phyloP scores from a whole-genome alignment of 2,329 filamentous ascomycete genomes.

The Aspergillus vadensis region DNA sequence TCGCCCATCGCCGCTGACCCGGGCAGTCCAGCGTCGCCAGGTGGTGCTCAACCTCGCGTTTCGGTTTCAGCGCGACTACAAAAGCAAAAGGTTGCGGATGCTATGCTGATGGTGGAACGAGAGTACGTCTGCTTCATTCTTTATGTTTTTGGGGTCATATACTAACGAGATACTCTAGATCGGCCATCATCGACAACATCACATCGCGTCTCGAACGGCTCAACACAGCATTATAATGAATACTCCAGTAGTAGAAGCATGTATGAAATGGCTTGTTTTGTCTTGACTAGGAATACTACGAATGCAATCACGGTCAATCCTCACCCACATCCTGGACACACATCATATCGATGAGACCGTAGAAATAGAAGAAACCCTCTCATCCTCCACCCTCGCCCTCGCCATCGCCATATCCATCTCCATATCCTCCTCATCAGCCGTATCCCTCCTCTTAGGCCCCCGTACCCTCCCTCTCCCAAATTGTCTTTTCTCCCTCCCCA shows the following conservation, averaged over 20 bases:
- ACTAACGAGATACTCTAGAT: slow-evolving; percentile 27
- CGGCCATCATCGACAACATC: slow-evolving; percentile 48
- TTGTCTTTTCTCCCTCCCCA: background rate
- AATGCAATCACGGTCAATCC: too few species aligned
- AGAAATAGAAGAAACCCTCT: too few species aligned
- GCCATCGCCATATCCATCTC: background rate
- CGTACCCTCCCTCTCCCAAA: background rate
- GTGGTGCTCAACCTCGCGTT: slow-evolving; percentile 34
- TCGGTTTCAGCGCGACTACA: slow-evolving; percentile 48
- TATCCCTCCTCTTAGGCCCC: background rate
- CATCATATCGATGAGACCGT: too few species aligned
- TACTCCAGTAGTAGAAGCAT: background rate
- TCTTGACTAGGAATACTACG: too few species aligned
- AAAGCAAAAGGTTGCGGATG: slow-evolving; percentile 49
- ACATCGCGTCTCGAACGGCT: slow-evolving; percentile 45
- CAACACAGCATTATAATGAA: slow-evolving; percentile 35
- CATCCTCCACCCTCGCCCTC: background rate
- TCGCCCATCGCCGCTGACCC: slow-evolving; percentile 29
- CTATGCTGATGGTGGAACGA: slow-evolving; percentile 54
- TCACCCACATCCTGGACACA: too few species aligned
- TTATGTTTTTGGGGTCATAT: too few species aligned
- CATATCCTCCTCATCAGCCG: background rate
- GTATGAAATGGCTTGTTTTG: background rate
- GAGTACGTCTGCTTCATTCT: slow-evolving; percentile 38
- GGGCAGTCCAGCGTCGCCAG: slow-evolving; percentile 33